Evolutionary conservation across 2,329 filamentous ascomycete species (phyloP), one percentile per base, ranked within the genome.

Genomic region (Nigrospora oryzae): DNA sequence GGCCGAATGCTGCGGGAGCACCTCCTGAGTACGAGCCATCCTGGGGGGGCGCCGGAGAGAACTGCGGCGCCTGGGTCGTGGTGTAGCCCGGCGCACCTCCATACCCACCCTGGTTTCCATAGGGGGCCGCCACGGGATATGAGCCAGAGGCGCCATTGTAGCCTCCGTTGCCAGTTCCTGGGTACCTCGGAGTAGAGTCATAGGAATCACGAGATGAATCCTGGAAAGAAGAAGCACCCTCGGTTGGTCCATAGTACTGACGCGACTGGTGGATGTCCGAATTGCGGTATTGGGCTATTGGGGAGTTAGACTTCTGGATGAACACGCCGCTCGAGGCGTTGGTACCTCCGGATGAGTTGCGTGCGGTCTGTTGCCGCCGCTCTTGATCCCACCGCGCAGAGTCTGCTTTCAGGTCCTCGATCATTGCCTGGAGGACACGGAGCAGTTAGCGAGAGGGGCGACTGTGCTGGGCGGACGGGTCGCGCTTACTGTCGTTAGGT

Each of bases 401-500:
- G 61, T 81, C 77, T 60, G 72, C 74, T 56, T 81, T 81, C 46
- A 81, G 64, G 53, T 80, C 76, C 59, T 77, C 75, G 43, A 81
- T 81, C 77, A 81, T 81, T 46, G 77, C 75, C 77, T 81, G 52
- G n/a, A 34, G 16, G 11, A 15, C n/a, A 15, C 36, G 12, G 14
- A 17, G 37, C 23, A 6, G 19, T 28, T 33, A 17, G 35, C 36
- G 19, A 32, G 15, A 17, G 17, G 41, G 14, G 11, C 15, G 12
- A 2, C 33, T 13, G 14, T 3, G 14, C 4, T 11, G 5, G 30
- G 23, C 28, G 33, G 19, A 14, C 7, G 35, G 35, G 19, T 37
- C 39, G 45, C 38, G 68, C 82, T 69, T 75, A 89, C 85, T 58
- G 83, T 82, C 55, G 85, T 89, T 59, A 89, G 67, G 61, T 88